Evolutionary conservation across 495 filamentous ascomycete species (phyloP).

Genomic region (Hypoxylon lienhwacheense): DNA sequence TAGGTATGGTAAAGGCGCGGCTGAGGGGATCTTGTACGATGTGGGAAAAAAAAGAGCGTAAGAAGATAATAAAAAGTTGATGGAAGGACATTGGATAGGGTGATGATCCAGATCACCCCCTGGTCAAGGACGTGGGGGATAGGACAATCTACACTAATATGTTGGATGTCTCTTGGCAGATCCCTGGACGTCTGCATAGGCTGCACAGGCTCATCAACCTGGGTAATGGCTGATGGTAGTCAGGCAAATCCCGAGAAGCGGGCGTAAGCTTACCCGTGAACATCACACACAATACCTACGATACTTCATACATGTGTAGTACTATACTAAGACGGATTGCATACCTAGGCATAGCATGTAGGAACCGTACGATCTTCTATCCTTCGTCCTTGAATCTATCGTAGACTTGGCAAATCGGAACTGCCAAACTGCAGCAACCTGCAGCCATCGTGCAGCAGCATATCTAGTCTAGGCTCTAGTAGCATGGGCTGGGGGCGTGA

Average conservation of each 20-base stretch:
- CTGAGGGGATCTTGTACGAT: conserved; percentile 24
- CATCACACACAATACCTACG: conserved; percentile 4
- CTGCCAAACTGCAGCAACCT: background rate
- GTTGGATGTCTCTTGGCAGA: conserved; percentile 40
- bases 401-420: background rate
- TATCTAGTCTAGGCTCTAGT: too few species aligned
- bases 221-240: conserved; percentile 27
- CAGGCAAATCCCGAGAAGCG: conserved; percentile 29
- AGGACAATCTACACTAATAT: too few species aligned
- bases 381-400: conserved; percentile 4
- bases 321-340: too few species aligned
- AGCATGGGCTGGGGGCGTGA: too few species aligned
- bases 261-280: conserved; percentile 21
- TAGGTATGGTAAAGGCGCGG: conserved; percentile 18
- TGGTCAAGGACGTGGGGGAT: conserved; percentile 32
- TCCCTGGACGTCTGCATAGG: conserved; percentile 34
- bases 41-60: conserved; percentile 28
- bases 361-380: conserved; percentile 23
- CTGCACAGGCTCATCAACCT: conserved; percentile 29
- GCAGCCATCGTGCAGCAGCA: too few species aligned
- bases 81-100: conserved; percentile 29
- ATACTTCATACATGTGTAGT: background rate
- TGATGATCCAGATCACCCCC: conserved; percentile 29
- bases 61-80: conserved; percentile 26
- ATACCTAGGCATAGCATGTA: too few species aligned